Evolutionary conservation across 345 rosid species (phyloP).

Genomic region (Populus simonii): DNA sequence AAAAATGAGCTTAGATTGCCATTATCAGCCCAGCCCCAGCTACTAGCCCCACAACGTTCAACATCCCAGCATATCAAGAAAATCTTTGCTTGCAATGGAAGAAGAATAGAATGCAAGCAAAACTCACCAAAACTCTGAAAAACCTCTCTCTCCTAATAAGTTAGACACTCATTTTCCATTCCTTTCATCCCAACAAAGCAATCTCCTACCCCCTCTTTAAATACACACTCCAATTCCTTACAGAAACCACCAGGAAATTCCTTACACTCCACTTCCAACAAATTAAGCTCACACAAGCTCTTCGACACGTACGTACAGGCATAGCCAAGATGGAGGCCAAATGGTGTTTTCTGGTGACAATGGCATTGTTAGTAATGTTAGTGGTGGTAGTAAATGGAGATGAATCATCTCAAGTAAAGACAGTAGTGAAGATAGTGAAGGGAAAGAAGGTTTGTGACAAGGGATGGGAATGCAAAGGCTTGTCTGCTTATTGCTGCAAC

Average conservation of each 20-base stretch:
- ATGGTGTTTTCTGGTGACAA: constrained; percentile 3
- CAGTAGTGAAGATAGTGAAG: constrained; percentile 20
- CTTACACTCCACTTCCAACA: too few relatives aligned
- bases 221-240: constrained; percentile 7
- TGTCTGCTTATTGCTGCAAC: constrained; percentile 14
- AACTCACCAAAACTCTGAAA: constrained; percentile 44
- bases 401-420: constrained; percentile 34
- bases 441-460: constrained; percentile 26
- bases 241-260: not conserved
- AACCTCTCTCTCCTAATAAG: constrained; percentile 44
- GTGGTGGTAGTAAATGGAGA: constrained; percentile 19
- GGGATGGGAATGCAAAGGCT: constrained; percentile 27
- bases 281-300: not conserved
- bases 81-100: constrained; percentile 53
- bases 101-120: constrained; percentile 45
- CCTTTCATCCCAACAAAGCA: constrained; percentile 33
- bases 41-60: not conserved
- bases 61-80: not conserved
- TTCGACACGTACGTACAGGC: not conserved
- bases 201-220: constrained; percentile 10
- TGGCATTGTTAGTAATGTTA: not conserved
- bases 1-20: not conserved
- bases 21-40: not conserved
- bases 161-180: constrained; percentile 37
- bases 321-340: constrained; percentile 38